Base-by-base conservation (phyloP, 805 yeast genomes). In the Wickerhamomyces xylosicus region DNA sequence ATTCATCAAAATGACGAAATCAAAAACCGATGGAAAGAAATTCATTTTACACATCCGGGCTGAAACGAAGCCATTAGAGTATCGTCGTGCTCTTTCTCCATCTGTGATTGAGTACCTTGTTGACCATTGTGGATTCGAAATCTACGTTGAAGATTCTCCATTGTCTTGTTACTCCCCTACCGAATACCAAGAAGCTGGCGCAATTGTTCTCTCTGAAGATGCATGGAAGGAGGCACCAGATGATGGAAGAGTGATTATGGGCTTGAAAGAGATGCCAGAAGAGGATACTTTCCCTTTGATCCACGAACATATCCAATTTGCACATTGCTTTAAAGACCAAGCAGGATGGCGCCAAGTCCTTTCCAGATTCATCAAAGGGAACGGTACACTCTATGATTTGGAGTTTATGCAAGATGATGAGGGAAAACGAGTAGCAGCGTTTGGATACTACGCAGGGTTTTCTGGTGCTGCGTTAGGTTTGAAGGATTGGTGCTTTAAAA, bases 391-490 rank as follows among this genome's bases (percentile, higher is more conserved):
- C 49, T 92, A 92, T 59, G 99, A 92, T 60, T 69, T 92, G 49
- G 99, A 92, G 66, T 92, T 92, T 58, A 69, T 92, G 60, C 94
- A 85, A 61, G 86, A 92, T 59, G 96, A 83, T 51, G 79, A 76
- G 56, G 97, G 97, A 28, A 83, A 97, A 71, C 83, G 99, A 66
- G 98, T 92, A 20, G 98, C 99, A 33, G 98, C 98, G 8, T 92
- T 92, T 59, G 99, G 99, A 14, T 92, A 76, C 70, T 90, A 90
- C 61, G 98, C 99, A 34, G 99, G 99, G n/a, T 92, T 92, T 61
- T 98, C 97, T 5, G 99, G 99, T 55, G 98, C 99, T 28, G 98
- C 98, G 25, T 65, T 92, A 40, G 98, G 98, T 54, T 70, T 90
- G 37, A 76, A 76, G 60, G 95, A 87, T 62, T 92, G 97, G 96